Evolutionary conservation across 2,329 filamentous ascomycete species (phyloP), one percentile per base, ranked within the genome.

Genomic region (Aspergillus neoniger): DNA sequence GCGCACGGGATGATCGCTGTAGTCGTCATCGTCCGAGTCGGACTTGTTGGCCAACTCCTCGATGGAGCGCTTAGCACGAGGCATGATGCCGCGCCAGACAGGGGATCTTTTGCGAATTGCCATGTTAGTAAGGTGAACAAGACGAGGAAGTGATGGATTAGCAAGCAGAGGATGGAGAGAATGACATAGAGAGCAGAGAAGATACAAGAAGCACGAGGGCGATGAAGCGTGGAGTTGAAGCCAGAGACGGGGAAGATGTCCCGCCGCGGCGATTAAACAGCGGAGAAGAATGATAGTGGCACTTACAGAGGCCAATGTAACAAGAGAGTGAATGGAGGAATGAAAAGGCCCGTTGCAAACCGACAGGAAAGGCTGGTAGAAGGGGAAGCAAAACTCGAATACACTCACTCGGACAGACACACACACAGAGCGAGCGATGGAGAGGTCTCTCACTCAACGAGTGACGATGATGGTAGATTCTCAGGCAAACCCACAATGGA

Each of bases 11-110:
- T 76, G 76, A 55, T 79, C 76, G 55, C 67, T 74, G 68, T 80
- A 81, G 63, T 81, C 79, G 44, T 76, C 75, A 51, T 81, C 79
- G 25, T 78, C 70, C 6, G 78, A 78, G 62, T 80, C 78, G 8
- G 79, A 80, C 58, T 76, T 76, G 60, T 73, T 74, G 55, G 67
- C 77, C 50, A 79, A 66, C 63, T 80, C 79, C 67, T 79, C 78
- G 48, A 79, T 65, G 36, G 75, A 72, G 57, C 78, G 76, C 67
- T 80, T 80, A 43, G 67, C 57, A 58, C 69, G 71, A 60, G 71
- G 67, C 76, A 77, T 77, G 59, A 41, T 68, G 69, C 50, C 54
- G 62, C 15, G 60, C 56, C 8, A 49, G 52, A 50, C 25, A 53
- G 52, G 41, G 28, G 49, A 5, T 52, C 47, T 47, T 52, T 50